Base-by-base conservation (phyloP, 768 basidiomycete species). In the Postia placenta region DNA sequence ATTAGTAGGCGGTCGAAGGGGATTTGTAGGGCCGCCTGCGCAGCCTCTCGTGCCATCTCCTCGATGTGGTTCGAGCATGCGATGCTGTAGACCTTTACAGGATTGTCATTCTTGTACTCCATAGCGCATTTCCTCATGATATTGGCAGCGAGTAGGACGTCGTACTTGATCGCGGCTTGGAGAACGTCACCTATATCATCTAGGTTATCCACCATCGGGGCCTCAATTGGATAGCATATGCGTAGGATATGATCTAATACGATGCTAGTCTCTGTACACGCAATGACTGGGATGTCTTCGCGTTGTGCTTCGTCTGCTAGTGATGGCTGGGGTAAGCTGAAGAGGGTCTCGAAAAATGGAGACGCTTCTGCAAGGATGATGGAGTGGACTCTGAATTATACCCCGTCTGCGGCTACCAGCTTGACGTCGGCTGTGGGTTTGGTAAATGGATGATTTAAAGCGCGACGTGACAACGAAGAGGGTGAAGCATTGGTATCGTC, bases 91-190 rank as follows among this genome's bases (percentile, higher is more conserved):
- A n/a, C n/a, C n/a, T n/a, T n/a, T n/a, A n/a, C n/a, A n/a, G n/a
- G n/a, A n/a, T n/a, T n/a, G n/a, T n/a, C n/a, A n/a, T n/a, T n/a
- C n/a, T n/a, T n/a, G n/a, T n/a, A n/a, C n/a, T n/a, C n/a, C n/a
- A n/a, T n/a, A n/a, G n/a, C n/a, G n/a, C n/a, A n/a, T n/a, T n/a
- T n/a, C n/a, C n/a, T n/a, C n/a, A n/a, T n/a, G n/a, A n/a, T n/a
- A n/a, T n/a, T n/a, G n/a, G n/a, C n/a, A n/a, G n/a, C n/a, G n/a
- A n/a, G n/a, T n/a, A n/a, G n/a, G n/a, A 64, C 51, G 22, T 58
- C 54, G 53, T 63, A 66, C 51, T 63, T 66, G 19, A 49, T 44
- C 4, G 65, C 62, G 1, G 62, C 59, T n/a, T 53, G 53, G 22
- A 63, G 43, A 3, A 59, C 53, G 11, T 42, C 51, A 5, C 53